These are phyloP conservation scores for Agaricus bisporus DNA, from an alignment of 768 basidiomycete species.

Conservation along the genomic window DNA sequence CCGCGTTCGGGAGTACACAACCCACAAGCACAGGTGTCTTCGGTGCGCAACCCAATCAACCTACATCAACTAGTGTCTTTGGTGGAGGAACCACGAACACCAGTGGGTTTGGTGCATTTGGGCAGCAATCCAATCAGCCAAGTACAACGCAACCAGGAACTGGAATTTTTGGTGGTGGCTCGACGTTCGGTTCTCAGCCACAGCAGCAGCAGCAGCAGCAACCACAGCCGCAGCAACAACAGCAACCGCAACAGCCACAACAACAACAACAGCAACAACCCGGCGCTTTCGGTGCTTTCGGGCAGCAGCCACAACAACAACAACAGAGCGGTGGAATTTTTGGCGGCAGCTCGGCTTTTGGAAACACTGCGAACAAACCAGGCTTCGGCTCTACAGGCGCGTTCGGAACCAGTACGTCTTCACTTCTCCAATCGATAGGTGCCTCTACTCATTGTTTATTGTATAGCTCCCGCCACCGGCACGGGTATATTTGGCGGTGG, in stretches of 20 bases:
- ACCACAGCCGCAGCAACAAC: slow-evolving; percentile 28
- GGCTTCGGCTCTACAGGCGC: slow-evolving; percentile 22
- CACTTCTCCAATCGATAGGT: slow-evolving; percentile 15
- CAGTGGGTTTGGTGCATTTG: slow-evolving; percentile 32
- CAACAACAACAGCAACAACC: slow-evolving; percentile 27
- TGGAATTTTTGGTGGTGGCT: slow-evolving; percentile 32
- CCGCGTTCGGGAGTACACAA: slow-evolving; percentile 41
- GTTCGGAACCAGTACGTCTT: slow-evolving; percentile 22
- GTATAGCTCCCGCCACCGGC: slow-evolving; percentile 8
- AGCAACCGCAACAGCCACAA: slow-evolving; percentile 29
- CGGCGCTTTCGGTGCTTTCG: no score
- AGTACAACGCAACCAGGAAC: slow-evolving; percentile 16
- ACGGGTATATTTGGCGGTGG: slow-evolving; percentile 22
- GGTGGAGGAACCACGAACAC: slow-evolving; percentile 28
- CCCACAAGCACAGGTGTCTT: slow-evolving; percentile 38
- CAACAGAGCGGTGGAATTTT: slow-evolving; percentile 25
- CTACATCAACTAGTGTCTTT: slow-evolving; percentile 24
- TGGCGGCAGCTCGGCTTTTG: slow-evolving; percentile 25
- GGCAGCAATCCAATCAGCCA: slow-evolving; percentile 4
- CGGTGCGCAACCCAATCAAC: slow-evolving; percentile 40
- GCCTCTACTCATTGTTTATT: background rate
- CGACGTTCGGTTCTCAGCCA: slow-evolving; percentile 16
- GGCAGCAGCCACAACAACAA: slow-evolving; percentile 29
- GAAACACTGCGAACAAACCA: slow-evolving; percentile 24
- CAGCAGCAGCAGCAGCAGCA: slow-evolving; percentile 23